Percentiles rank a stretch among this genome's conserved stretches.
Conservation (phyloP, 2,329 filamentous ascomycete species). For the Calycina marina region DNA sequence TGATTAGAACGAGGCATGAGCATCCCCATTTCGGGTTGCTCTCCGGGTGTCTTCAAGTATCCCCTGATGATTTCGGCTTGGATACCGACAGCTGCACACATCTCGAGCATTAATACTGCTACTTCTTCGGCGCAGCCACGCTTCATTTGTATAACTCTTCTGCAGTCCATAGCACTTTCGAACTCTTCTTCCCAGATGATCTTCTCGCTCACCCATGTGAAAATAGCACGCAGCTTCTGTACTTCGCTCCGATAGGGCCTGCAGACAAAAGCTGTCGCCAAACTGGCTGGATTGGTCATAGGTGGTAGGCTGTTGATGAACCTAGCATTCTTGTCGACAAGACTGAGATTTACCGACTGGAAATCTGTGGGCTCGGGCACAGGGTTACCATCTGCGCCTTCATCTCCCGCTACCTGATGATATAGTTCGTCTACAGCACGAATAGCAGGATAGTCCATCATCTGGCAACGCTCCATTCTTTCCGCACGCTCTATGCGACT, state of each 20-base stretch:
- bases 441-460: slow-evolving; percentile 82
- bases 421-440: slow-evolving; percentile 82
- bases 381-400: slow-evolving; percentile 70
- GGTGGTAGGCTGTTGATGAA: slow-evolving; percentile 77
- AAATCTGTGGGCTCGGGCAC: slow-evolving; percentile 77
- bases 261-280: slow-evolving; percentile 87
- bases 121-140: slow-evolving; percentile 83
- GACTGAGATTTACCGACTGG: slow-evolving; percentile 58
- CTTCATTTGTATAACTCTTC: slow-evolving; percentile 70
- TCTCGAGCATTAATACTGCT: slow-evolving; percentile 74
- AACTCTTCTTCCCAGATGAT: slow-evolving; percentile 93
- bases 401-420: slow-evolving; percentile 75
- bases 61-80: slow-evolving; percentile 78
- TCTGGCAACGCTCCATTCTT: slow-evolving; percentile 75
- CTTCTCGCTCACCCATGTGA: slow-evolving; percentile 94
- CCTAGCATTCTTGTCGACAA: slow-evolving; percentile 91
- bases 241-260: slow-evolving; percentile 89
- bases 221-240: slow-evolving; percentile 83
- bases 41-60: slow-evolving; percentile 82
- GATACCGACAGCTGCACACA: slow-evolving; percentile 82
- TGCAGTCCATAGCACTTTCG: slow-evolving; percentile 69
- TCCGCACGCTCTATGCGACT: slow-evolving; percentile 80
- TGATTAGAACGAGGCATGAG: slow-evolving; percentile 74
- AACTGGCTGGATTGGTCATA: slow-evolving; percentile 63
- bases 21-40: slow-evolving; percentile 64